phyloP scores from a whole-genome alignment of 768 basidiomycete species.

The Tulasnella calospora region DNA sequence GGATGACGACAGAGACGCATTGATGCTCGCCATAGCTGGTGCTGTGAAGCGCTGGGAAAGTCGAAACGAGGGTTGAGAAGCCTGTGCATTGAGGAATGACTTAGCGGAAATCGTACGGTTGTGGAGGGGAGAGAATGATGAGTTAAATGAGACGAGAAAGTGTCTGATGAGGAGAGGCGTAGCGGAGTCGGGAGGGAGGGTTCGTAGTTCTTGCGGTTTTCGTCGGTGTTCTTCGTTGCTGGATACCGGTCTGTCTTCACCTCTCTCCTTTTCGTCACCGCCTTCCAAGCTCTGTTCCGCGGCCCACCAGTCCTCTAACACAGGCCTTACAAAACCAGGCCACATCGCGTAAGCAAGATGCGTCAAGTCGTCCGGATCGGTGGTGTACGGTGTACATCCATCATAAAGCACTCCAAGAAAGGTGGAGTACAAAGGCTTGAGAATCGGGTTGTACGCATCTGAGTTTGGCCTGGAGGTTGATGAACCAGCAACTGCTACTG shows the following conservation, averaged over 20 bases:
- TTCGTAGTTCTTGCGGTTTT: neutral
- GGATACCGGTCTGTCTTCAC: neutral
- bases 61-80: neutral
- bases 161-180: constrained; percentile 17
- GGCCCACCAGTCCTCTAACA: constrained; percentile 47
- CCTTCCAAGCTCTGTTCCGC: neutral
- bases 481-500: neutral
- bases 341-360: constrained; percentile 75
- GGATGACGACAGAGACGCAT: neutral
- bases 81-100: neutral
- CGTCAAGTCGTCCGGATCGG: constrained; percentile 62
- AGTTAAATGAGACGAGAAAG: neutral
- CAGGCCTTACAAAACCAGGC: constrained; percentile 71
- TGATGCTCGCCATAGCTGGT: constrained; percentile 33
- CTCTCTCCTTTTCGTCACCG: neutral
- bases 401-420: constrained; percentile 57
- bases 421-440: constrained; percentile 59
- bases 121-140: constrained; percentile 15
- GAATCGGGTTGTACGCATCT: constrained; percentile 40
- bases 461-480: constrained; percentile 35
- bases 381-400: constrained; percentile 58
- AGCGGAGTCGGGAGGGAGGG: constrained; percentile 9
- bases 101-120: constrained; percentile 9
- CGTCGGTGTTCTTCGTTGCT: neutral
- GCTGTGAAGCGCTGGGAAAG: constrained; percentile 20